Base-by-base conservation (phyloP, 1,139 yeast genomes). In the Zygosaccharomyces sapae region DNA sequence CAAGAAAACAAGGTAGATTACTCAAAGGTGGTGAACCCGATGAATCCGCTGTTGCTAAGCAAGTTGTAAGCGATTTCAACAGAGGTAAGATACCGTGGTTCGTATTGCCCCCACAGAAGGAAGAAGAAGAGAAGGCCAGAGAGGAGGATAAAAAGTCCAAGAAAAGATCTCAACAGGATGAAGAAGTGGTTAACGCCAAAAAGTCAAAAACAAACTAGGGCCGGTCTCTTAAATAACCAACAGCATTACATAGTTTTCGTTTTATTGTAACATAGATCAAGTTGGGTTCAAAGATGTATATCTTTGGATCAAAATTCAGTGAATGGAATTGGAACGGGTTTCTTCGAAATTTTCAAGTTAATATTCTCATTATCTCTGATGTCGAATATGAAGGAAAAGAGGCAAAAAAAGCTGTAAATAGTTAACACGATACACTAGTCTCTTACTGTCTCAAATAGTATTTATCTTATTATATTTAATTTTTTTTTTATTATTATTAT, bases 61-160 rank as follows among this genome's bases (percentile, higher is more conserved):
- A 85, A 64, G 83, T 92, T 30, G 77, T 92, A 65, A 89, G 87
- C 61, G 98, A 92, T 67, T 92, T 92, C 73, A 92, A 88, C 70
- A 80, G 98, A 69, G 98, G 98, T 52, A 88, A 89, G 65, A 89
- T 92, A 48, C 98, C 98, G 20, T 92, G 98, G 98, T 92, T 92
- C 66, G 88, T 88, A 30, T 81, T 94, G 31, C 97, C 98, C 40
- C 97, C 97, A 34, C 77, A 80, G 62, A 62, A 57, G 46, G 61
- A 51, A 12, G 86, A 80, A 58, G 80, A 75, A 44, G 83, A 79
- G 41, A 38, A 38, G 27, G 12, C 7, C 9, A 27, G 20, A 22
- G 41, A 25, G 6, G 41, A 38, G 10, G 12, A 13, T 38, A 30
- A 40, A 19, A 40, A 20, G 37, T 5, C 30, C 9, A 40, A 22